phyloP scores from a whole-genome alignment of 192 early-diverging fungal species.

The Backusella westeae region DNA sequence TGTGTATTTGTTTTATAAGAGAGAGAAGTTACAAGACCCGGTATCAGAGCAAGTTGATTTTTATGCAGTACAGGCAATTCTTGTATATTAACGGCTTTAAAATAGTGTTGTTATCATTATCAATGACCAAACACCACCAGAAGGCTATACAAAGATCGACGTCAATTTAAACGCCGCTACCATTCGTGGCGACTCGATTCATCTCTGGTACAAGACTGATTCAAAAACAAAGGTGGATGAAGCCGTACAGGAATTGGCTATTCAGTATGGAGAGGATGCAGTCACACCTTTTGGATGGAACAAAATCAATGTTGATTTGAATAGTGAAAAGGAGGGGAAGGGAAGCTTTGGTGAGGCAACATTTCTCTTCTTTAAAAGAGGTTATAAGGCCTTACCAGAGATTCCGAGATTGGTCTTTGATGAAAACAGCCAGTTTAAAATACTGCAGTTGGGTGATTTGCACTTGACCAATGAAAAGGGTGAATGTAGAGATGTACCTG shows the following conservation, averaged over 20 bases:
- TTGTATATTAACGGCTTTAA: not conserved
- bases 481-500: slow-evolving; percentile 34
- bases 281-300: slow-evolving; percentile 24
- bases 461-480: slow-evolving; percentile 44
- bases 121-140: slow-evolving; percentile 26
- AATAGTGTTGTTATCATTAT: slow-evolving; percentile 22
- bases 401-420: slow-evolving; percentile 30
- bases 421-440: slow-evolving; percentile 43
- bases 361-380: slow-evolving; percentile 16
- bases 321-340: slow-evolving; percentile 13
- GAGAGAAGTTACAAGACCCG: not conserved
- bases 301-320: slow-evolving; percentile 23
- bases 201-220: slow-evolving; percentile 22
- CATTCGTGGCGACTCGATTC: slow-evolving; percentile 23
- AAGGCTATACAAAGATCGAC: slow-evolving; percentile 24
- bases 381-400: slow-evolving; percentile 20
- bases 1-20: slow-evolving; percentile 25
- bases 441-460: slow-evolving; percentile 46
- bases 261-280: slow-evolving; percentile 15
- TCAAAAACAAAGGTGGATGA: slow-evolving; percentile 2
- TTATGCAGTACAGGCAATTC: not conserved
- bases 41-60: slow-evolving; percentile 26
- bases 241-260: slow-evolving; percentile 19
- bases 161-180: slow-evolving; percentile 23
- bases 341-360: slow-evolving; percentile 24